A percentile compares a stretch with the other conserved stretches of the same genome.
phyloP scores from a whole-genome alignment of 1,284 basidiomycete genomes.

The Malassezia furfur region DNA sequence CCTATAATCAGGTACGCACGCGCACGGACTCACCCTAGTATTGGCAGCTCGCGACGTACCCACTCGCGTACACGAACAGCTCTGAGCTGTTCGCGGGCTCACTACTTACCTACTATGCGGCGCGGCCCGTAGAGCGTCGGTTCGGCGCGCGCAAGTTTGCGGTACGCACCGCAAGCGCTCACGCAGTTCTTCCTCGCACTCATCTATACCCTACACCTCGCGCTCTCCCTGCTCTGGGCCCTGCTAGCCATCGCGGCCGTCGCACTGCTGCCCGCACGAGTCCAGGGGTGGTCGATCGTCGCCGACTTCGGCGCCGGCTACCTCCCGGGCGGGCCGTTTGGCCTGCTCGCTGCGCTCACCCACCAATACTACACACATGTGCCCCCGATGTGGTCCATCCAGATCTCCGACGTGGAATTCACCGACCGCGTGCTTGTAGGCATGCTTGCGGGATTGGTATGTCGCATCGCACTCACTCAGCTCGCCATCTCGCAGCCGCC shows the following conservation, averaged over 20 bases:
- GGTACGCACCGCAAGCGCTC: not conserved
- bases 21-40: not conserved
- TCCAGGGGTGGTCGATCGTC: not conserved
- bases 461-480: not conserved
- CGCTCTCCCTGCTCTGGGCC: slow-evolving; percentile 5
- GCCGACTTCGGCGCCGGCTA: not conserved
- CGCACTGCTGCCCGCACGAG: not conserved
- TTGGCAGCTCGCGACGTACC: slow-evolving; percentile 12
- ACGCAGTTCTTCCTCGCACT: slow-evolving; percentile 3
- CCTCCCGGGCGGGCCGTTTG: slow-evolving; percentile 15
- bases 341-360: slow-evolving; percentile 3
- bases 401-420: slow-evolving; percentile 4
- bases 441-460: slow-evolving; percentile 2
- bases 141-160: slow-evolving; percentile 8
- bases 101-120: slow-evolving; percentile 6
- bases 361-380: not conserved
- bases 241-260: not conserved
- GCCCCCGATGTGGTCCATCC: slow-evolving; percentile 16
- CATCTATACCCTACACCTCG: not conserved
- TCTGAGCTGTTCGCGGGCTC: slow-evolving; percentile 2
- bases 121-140: slow-evolving; percentile 6
- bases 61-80: slow-evolving; percentile 7
- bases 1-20: slow-evolving; percentile 8
- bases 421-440: slow-evolving; percentile 5
- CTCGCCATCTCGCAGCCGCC: slow-evolving; percentile 9